These are phyloP conservation scores for Phytomonas sp. DNA, from an alignment of 208 protist genomes.

Conservation along the genomic window DNA sequence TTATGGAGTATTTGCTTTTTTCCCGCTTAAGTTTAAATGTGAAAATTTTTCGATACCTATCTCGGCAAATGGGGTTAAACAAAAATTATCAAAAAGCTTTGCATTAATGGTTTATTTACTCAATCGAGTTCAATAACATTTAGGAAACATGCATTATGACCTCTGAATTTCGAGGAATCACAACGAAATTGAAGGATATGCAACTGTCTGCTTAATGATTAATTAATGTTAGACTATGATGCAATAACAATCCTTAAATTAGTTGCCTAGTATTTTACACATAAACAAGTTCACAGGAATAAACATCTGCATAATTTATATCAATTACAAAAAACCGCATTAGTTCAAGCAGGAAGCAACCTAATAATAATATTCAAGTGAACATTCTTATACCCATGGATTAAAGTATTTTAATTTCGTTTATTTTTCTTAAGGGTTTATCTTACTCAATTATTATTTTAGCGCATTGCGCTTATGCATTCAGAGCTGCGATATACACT, in stretches of 20 bases:
- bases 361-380: background rate
- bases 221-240: too few relatives aligned
- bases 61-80: too few relatives aligned
- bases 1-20: too few relatives aligned
- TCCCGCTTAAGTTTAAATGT: too few relatives aligned
- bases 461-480: background rate
- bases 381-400: background rate
- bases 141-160: too few relatives aligned
- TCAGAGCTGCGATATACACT: background rate
- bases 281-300: background rate
- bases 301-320: background rate
- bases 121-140: too few relatives aligned
- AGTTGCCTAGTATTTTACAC: background rate
- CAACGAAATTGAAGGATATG: too few relatives aligned
- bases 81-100: too few relatives aligned
- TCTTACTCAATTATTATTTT: background rate
- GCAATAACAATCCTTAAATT: background rate
- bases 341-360: background rate
- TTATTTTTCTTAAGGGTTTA: background rate
- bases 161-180: too few relatives aligned
- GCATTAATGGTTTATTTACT: too few relatives aligned
- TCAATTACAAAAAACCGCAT: background rate
- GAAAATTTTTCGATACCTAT: too few relatives aligned
- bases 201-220: too few relatives aligned
- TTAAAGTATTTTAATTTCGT: constrained; percentile 1